Conservation (phyloP, 2,329 filamentous ascomycete genomes). For the Penicillium digitatum region DNA sequence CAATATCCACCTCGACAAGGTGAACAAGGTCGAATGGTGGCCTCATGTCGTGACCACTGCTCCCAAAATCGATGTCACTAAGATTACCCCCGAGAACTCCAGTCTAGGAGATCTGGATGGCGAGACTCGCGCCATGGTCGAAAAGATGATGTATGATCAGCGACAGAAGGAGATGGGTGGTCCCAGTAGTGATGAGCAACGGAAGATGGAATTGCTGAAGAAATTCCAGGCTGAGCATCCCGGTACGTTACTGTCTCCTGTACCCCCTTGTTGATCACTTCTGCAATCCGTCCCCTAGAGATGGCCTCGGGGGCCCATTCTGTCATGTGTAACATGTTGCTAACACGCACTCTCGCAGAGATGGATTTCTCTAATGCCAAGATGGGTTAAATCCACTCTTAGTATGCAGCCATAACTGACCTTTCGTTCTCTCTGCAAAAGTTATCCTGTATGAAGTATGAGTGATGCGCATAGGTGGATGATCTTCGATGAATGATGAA, state of each 20-base stretch:
- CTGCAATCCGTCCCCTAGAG: not conserved
- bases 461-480: slow-evolving; percentile 12
- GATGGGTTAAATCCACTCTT: slow-evolving; percentile 45
- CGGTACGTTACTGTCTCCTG: slow-evolving; percentile 26
- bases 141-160: slow-evolving; percentile 99
- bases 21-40: slow-evolving; percentile 99
- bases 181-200: slow-evolving; percentile 89
- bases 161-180: slow-evolving; percentile 89
- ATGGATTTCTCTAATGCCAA: slow-evolving; percentile 67
- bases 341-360: slow-evolving; percentile 39
- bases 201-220: slow-evolving; percentile 87
- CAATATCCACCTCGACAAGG: slow-evolving; percentile 86
- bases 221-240: slow-evolving; percentile 83
- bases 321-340: not conserved
- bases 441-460: slow-evolving; percentile 23
- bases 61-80: slow-evolving; percentile 89
- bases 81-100: slow-evolving; percentile 89
- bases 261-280: not conserved
- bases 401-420: not conserved
- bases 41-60: slow-evolving; percentile 80
- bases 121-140: slow-evolving; percentile 92
- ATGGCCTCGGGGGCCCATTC: not conserved
- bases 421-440: not conserved
- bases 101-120: slow-evolving; percentile 91
- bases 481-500: slow-evolving; percentile 18